Conservation (phyloP, 2,329 filamentous ascomycete species). For the Cryphonectria naterciae region DNA sequence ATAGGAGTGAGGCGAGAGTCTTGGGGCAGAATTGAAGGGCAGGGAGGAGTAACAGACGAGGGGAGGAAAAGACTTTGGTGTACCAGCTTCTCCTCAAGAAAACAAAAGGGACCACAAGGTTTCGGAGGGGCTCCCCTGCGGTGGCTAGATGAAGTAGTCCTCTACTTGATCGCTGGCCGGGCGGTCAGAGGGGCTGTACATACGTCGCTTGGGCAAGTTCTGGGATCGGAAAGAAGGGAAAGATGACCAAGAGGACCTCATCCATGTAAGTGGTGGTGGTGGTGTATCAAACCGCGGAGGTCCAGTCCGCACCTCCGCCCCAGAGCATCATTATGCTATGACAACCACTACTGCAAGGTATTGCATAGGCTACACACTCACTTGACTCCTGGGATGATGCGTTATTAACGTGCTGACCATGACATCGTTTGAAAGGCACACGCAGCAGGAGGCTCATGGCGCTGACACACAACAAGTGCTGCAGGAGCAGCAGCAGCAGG, state of each 20-base stretch:
- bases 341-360: background rate
- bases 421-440: background rate
- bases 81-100: background rate
- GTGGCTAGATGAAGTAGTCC: background rate
- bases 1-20: background rate
- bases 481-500: background rate
- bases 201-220: too few relatives aligned
- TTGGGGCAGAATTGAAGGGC: background rate
- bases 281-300: background rate
- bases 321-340: background rate
- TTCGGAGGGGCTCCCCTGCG: background rate
- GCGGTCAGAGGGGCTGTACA: background rate
- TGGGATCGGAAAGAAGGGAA: too few relatives aligned
- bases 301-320: background rate
- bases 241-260: background rate
- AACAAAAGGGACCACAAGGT: background rate
- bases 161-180: background rate
- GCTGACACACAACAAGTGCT: background rate
- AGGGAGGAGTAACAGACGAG: too few relatives aligned
- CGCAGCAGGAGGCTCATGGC: background rate
- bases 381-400: background rate
- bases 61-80: background rate
- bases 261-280: background rate
- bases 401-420: background rate
- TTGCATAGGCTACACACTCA: background rate